A percentile compares a stretch with the other conserved stretches of the same genome.
phyloP scores from a whole-genome alignment of 805 yeast genomes.

The Saturnispora zaruensis region DNA sequence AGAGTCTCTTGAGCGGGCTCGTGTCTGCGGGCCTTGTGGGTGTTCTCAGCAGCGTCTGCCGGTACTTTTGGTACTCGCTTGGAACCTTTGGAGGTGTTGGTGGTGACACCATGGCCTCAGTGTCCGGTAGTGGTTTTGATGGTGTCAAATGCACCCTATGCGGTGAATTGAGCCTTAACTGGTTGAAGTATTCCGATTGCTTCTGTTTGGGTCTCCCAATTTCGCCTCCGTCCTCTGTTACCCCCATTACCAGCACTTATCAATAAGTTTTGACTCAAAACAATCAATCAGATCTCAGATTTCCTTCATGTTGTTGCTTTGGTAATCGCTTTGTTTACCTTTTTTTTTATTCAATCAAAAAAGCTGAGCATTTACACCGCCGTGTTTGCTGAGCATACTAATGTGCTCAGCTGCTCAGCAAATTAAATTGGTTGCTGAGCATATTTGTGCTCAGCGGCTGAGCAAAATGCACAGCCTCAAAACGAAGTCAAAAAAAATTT shows the following conservation, averaged over 20 bases:
- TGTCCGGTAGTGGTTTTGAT: background rate
- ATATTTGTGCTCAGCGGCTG: no score
- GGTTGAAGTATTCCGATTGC: background rate
- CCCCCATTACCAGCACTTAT: background rate
- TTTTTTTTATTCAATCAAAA: background rate
- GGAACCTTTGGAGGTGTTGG: background rate
- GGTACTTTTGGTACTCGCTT: background rate
- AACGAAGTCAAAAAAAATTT: background rate
- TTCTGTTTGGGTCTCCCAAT: background rate
- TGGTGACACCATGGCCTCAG: background rate
- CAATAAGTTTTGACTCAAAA: no score
- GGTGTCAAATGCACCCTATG: background rate
- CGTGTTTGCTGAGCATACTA: background rate
- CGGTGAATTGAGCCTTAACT: background rate
- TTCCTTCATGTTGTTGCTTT: background rate
- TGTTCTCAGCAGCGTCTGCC: background rate
- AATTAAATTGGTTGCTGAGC: background rate
- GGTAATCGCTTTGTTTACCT: background rate
- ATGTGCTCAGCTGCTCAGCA: no score
- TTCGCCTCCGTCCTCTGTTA: background rate
- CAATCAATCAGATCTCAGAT: background rate
- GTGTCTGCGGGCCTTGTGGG: background rate
- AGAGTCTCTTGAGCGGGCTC: background rate
- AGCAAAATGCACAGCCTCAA: background rate
- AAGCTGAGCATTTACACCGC: background rate